Percentiles rank a stretch among this genome's conserved stretches.
phyloP scores from a whole-genome alignment of 2,329 filamentous ascomycete species.

The Claviceps fusiformis region DNA sequence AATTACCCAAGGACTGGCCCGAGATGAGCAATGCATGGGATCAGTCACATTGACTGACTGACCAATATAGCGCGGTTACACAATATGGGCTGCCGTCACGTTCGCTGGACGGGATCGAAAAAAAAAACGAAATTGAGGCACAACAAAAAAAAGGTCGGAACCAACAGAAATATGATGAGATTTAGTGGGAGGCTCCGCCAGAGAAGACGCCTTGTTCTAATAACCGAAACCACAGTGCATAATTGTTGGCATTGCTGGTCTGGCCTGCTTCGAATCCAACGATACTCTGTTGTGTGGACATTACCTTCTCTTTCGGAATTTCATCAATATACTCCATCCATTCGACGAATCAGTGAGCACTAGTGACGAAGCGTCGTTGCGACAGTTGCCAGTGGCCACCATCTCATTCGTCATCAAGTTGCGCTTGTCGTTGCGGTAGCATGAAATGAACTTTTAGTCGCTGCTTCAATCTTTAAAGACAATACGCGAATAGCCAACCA shows the following conservation, averaged over 20 bases:
- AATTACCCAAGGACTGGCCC: not conserved
- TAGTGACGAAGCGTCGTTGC: not conserved
- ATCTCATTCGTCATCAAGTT: not conserved
- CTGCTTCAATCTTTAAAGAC: not conserved
- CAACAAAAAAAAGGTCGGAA: not conserved
- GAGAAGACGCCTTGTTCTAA: not conserved
- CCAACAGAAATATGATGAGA: not conserved
- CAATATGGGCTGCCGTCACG: not conserved
- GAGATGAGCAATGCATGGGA: not conserved
- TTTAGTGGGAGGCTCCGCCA: not conserved
- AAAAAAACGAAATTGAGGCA: not conserved
- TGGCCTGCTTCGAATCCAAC: not conserved
- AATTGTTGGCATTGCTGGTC: not conserved
- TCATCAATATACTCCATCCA: not conserved
- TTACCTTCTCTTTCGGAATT: not conserved
- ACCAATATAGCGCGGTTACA: not conserved
- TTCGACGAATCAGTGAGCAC: not conserved
- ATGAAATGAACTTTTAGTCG: not conserved
- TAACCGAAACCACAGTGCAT: not conserved
- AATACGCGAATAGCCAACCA: not conserved
- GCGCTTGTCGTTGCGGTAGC: not conserved
- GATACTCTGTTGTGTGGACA: not conserved
- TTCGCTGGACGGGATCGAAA: not conserved
- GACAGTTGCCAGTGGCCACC: not conserved
- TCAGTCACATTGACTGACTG: slow-evolving; percentile 1